These are phyloP conservation scores for Coemansia sp. DNA, from an alignment of 192 early-diverging fungal species.

Conservation along the genomic window DNA sequence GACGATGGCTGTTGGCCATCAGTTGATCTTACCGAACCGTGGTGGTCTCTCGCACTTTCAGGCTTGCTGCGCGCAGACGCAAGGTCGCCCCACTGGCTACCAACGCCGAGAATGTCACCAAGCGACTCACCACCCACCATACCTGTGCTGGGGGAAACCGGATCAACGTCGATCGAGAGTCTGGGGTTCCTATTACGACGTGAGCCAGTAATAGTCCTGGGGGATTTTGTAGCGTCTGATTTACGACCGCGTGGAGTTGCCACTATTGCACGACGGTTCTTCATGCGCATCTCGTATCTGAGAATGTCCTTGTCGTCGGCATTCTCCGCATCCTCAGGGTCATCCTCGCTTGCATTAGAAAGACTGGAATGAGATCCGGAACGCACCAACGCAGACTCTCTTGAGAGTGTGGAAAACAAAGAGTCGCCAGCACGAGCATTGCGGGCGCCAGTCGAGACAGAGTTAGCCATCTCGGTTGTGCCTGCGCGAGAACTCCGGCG, in stretches of 20 bases:
- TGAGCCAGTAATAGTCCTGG: slow-evolving; percentile 6
- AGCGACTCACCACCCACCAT: slow-evolving; percentile 29
- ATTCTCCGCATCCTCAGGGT: slow-evolving; percentile 13
- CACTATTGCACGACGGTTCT: slow-evolving; percentile 24
- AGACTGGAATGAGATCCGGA: slow-evolving; percentile 28
- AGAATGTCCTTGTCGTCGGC: slow-evolving; percentile 42
- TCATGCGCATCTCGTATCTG: slow-evolving; percentile 36
- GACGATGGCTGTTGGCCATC: background rate
- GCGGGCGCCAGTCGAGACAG: background rate
- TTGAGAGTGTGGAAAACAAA: background rate
- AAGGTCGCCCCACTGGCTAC: slow-evolving; percentile 40
- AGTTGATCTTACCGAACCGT: background rate
- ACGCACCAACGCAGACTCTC: slow-evolving; percentile 10
- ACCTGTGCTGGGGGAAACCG: background rate
- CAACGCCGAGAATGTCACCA: slow-evolving; percentile 43
- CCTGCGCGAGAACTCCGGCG: background rate
- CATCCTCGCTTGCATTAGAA: slow-evolving; percentile 3
- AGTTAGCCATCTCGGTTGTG: background rate
- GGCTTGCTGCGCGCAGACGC: slow-evolving; percentile 27
- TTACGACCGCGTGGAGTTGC: slow-evolving; percentile 21
- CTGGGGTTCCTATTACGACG: slow-evolving; percentile 11
- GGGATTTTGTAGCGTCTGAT: slow-evolving; percentile 9
- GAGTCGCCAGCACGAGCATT: background rate
- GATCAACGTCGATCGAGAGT: slow-evolving; percentile 25
- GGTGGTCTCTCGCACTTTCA: slow-evolving; percentile 17